Evolutionary conservation across 306 rosid species (phyloP).

Genomic region (Cercis canadensis): DNA sequence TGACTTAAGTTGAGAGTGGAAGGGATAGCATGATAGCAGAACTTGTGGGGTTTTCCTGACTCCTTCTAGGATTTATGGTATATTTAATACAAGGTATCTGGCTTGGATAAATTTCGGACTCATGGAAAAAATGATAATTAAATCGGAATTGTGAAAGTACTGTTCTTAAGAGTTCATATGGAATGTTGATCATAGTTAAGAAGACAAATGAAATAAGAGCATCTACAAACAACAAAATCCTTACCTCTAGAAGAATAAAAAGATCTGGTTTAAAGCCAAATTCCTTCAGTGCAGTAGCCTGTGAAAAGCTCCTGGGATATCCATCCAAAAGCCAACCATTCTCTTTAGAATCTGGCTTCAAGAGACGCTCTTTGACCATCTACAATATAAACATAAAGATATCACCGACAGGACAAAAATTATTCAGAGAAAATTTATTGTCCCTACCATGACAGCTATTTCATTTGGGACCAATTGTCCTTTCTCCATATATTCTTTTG

Average conservation of each 20-base stretch:
- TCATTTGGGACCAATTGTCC: constrained; percentile 87
- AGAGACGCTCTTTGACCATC: constrained; percentile 91
- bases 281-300: constrained; percentile 73
- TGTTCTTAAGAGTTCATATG: neutral
- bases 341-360: constrained; percentile 64
- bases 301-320: constrained; percentile 93
- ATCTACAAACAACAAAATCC: constrained; percentile 17
- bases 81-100: neutral
- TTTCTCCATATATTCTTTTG: constrained; percentile 83
- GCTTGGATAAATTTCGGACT: neutral
- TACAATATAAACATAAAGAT: constrained; percentile 39
- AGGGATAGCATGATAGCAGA: neutral
- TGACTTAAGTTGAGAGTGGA: neutral
- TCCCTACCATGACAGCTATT: constrained; percentile 81
- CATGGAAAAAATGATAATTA: neutral
- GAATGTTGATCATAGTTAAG: neutral
- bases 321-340: constrained; percentile 98
- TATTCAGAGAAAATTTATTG: constrained; percentile 14
- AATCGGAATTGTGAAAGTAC: neutral
- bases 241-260: constrained; percentile 84
- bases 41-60: neutral
- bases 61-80: neutral
- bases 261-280: constrained; percentile 74
- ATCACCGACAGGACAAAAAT: constrained; percentile 31
- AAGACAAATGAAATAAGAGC: neutral